phyloP scores from a whole-genome alignment of 495 filamentous ascomycete species.

The Niebla homalea region DNA sequence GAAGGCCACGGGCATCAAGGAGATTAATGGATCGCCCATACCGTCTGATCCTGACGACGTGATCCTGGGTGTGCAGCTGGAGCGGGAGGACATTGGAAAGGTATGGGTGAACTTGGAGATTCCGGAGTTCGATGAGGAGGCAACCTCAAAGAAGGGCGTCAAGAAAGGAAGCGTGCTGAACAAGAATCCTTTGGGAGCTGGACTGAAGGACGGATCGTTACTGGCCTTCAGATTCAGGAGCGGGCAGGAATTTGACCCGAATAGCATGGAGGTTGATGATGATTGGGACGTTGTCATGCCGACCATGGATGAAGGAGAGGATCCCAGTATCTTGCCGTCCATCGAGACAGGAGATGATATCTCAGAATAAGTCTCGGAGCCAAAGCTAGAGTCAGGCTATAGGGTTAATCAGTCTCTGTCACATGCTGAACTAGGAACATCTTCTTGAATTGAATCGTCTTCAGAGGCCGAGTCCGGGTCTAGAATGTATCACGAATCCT shows the following conservation, averaged over 20 bases:
- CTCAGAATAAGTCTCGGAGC: too few relatives aligned
- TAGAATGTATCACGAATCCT: too few relatives aligned
- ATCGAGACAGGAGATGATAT: too few relatives aligned
- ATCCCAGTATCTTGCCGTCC: neutral
- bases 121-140: slow-evolving; percentile 27
- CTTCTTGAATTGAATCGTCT: too few relatives aligned
- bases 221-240: slow-evolving; percentile 58
- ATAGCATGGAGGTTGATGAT: slow-evolving; percentile 33
- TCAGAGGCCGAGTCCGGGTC: too few relatives aligned
- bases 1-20: slow-evolving; percentile 26
- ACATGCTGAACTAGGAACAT: too few relatives aligned
- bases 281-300: slow-evolving; percentile 56
- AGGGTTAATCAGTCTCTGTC: too few relatives aligned
- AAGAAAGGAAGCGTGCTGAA: slow-evolving; percentile 27
- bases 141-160: slow-evolving; percentile 26
- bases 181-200: slow-evolving; percentile 33
- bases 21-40: slow-evolving; percentile 33
- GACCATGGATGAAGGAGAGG: slow-evolving; percentile 42
- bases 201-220: slow-evolving; percentile 42
- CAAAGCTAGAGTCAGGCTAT: too few relatives aligned
- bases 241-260: slow-evolving; percentile 16
- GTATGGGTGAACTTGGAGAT: slow-evolving; percentile 42
- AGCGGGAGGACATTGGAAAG: slow-evolving; percentile 39
- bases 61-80: slow-evolving; percentile 39
- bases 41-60: slow-evolving; percentile 37